Conservation (phyloP, 768 basidiomycete genomes). For the Fomitopsis pulvina region DNA sequence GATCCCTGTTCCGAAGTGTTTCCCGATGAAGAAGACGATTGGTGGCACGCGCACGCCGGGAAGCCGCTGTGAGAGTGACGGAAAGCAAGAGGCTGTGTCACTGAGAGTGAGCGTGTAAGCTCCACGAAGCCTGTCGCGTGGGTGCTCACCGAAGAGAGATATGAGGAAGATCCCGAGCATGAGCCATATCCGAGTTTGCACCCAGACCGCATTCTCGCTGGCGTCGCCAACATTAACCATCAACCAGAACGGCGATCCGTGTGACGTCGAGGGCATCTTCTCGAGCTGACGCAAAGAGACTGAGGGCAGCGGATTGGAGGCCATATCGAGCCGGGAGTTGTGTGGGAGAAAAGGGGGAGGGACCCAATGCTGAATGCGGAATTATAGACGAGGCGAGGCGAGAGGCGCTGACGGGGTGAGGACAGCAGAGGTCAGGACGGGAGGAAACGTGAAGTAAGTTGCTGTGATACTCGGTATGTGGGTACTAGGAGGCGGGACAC, state of each 20-base stretch:
- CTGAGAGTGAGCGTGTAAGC: neutral
- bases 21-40: constrained; percentile 75
- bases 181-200: constrained; percentile 20
- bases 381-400: neutral
- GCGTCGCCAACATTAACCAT: neutral
- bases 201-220: neutral
- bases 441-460: neutral
- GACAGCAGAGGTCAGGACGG: neutral
- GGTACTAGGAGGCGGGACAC: neutral
- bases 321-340: neutral
- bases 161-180: constrained; percentile 50
- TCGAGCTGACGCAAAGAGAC: neutral
- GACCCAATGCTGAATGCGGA: neutral
- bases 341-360: neutral
- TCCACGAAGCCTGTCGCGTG: neutral
- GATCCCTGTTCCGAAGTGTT: constrained; percentile 84
- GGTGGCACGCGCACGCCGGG: constrained; percentile 55
- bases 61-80: constrained; percentile 50
- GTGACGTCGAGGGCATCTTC: neutral
- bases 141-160: constrained; percentile 55
- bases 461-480: neutral
- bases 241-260: too few relatives aligned
- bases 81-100: constrained; percentile 61
- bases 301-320: neutral
- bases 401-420: neutral